These are phyloP conservation scores for Cercospora berteroae DNA, from an alignment of 2,329 filamentous ascomycete species.

Conservation along the genomic window DNA sequence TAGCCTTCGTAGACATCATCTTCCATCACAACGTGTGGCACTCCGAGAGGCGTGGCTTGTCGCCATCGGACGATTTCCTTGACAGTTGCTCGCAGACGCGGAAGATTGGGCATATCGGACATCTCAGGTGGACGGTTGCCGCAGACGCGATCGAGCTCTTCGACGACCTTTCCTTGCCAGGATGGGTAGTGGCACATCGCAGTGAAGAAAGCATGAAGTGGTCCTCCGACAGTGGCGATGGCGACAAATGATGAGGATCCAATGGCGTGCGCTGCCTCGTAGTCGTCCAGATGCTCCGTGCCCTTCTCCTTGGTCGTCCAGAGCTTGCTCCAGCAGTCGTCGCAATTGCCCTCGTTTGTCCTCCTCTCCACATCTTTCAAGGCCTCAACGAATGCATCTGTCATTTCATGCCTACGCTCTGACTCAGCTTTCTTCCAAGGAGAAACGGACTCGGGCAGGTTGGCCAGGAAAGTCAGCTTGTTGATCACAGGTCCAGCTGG, in stretches of 20 bases:
- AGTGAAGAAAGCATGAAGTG: constrained; percentile 37
- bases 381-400: constrained; percentile 37
- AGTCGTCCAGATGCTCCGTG: constrained; percentile 33
- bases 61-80: constrained; percentile 40
- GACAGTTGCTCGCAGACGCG: constrained; percentile 36
- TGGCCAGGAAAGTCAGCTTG: constrained; percentile 36
- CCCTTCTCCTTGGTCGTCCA: constrained; percentile 37
- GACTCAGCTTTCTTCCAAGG: constrained; percentile 35
- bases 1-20: constrained; percentile 42
- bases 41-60: constrained; percentile 42
- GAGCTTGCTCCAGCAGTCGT: constrained; percentile 36
- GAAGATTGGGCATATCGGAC: constrained; percentile 36
- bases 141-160: constrained; percentile 37
- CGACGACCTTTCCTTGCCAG: constrained; percentile 34
- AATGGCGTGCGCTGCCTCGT: constrained; percentile 38
- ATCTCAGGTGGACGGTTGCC: constrained; percentile 34
- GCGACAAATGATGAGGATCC: constrained; percentile 38
- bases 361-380: constrained; percentile 34
- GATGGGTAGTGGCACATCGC: constrained; percentile 38
- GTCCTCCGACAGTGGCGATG: constrained; percentile 37
- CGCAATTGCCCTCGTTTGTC: constrained; percentile 27
- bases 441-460: constrained; percentile 34
- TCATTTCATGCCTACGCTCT: constrained; percentile 33
- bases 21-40: constrained; percentile 38
- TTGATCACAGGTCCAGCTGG: constrained; percentile 37